Conservation (phyloP, 208 protist genomes). For the Willaertia magna region DNA sequence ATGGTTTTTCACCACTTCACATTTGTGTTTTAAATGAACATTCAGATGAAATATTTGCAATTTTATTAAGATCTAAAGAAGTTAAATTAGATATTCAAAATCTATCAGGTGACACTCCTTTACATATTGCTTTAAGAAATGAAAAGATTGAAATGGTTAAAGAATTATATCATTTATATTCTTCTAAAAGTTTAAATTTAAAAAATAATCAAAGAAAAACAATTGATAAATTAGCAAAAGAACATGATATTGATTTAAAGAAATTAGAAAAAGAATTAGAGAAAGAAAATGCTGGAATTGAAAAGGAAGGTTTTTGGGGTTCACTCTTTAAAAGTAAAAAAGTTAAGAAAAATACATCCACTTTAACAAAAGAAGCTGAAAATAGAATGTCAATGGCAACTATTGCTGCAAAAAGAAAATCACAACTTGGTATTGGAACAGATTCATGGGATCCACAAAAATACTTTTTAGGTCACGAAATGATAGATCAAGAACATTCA, state of each 20-base stretch:
- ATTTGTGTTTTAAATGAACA: not conserved
- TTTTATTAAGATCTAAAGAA: not conserved
- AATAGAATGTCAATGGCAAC: not conserved
- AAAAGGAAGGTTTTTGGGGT: not conserved
- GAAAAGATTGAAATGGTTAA: not conserved
- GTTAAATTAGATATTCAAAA: not conserved
- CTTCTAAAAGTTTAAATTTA: not conserved
- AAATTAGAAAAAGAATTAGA: not conserved
- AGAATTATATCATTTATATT: not conserved
- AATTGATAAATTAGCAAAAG: not conserved
- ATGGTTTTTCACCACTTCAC: not conserved
- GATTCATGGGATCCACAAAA: not conserved
- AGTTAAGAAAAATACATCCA: not conserved
- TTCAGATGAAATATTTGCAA: not conserved
- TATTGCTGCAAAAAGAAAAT: not conserved
- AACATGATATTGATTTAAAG: not conserved
- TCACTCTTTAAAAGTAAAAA: not conserved
- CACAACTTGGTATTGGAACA: not conserved
- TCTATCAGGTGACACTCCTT: not conserved
- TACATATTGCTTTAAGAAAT: not conserved
- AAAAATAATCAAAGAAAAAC: not conserved
- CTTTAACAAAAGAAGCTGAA: not conserved
- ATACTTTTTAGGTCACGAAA: not conserved
- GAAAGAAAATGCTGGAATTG: not conserved
- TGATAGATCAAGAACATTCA: not conserved